Evolutionary conservation across 306 rosid genomes (phyloP).

Genomic region (Pyrus bretschneideri): DNA sequence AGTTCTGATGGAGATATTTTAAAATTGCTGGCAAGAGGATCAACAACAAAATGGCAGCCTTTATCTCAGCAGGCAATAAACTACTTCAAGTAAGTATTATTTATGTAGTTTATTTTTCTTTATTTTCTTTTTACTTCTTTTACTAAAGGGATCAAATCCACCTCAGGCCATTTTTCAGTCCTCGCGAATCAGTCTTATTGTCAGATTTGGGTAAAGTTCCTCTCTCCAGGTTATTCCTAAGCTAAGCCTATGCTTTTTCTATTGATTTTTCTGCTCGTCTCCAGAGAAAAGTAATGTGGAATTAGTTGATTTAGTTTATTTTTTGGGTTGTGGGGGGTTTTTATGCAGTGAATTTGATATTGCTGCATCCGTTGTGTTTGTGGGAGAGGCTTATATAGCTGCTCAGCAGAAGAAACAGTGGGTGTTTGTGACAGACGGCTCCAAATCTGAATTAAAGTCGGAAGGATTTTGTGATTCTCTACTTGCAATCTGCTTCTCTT

Average conservation of each 20-base stretch:
- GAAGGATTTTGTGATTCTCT: conserved; percentile 37
- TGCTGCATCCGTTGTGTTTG: conserved; percentile 67
- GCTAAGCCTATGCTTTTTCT: conserved; percentile 2
- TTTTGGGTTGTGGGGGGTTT: background rate
- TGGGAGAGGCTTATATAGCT: conserved; percentile 54
- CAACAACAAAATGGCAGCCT: conserved; percentile 67
- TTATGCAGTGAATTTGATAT: conserved; percentile 66
- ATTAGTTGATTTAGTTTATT: background rate
- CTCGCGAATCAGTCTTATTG: conserved; percentile 45
- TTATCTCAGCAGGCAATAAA: conserved; percentile 42
- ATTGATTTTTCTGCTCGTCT: conserved; percentile 5
- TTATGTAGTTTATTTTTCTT: background rate
- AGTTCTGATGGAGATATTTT: conserved; percentile 48
- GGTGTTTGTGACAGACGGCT: conserved; percentile 82
- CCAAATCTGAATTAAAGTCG: conserved; percentile 36
- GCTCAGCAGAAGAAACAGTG: conserved; percentile 69
- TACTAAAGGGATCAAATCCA: background rate
- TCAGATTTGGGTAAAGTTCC: conserved; percentile 64
- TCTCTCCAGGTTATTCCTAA: conserved; percentile 50
- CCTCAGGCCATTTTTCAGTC: conserved; percentile 52
- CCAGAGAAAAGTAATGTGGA: conserved; percentile 15
- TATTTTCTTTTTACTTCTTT: conserved; percentile 7
- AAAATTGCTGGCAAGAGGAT: conserved; percentile 61
- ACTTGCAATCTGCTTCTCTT: conserved; percentile 83
- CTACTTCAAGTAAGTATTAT: conserved; percentile 45